Percentiles rank a stretch among this genome's conserved stretches.
phyloP scores from a whole-genome alignment of 1,284 basidiomycete genomes.

The Irpex sp. region DNA sequence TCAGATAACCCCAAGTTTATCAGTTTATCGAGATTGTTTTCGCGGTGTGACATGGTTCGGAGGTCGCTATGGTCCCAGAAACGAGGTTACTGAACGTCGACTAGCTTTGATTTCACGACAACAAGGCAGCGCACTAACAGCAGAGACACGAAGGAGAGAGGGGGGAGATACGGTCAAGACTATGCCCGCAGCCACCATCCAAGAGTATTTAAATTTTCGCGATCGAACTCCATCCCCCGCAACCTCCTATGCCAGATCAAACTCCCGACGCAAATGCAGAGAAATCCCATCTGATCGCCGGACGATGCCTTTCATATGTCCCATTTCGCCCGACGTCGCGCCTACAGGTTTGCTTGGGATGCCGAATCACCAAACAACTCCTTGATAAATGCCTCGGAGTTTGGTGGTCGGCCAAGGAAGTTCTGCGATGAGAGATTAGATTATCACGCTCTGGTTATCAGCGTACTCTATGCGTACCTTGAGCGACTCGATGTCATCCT shows the following conservation, averaged over 20 bases:
- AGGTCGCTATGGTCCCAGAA: not conserved
- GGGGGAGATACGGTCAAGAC: not conserved
- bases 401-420: constrained; percentile 76
- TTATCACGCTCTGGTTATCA: not conserved
- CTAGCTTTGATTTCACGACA: not conserved
- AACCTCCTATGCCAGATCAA: not conserved
- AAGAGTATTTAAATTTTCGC: not conserved
- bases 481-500: constrained; percentile 56
- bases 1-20: constrained; percentile 3
- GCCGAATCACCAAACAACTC: constrained; percentile 47
- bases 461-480: constrained; percentile 32
- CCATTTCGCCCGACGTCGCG: not conserved
- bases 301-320: not conserved
- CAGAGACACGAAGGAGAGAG: not conserved
- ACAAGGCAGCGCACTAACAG: not conserved
- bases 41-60: not conserved
- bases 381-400: constrained; percentile 73
- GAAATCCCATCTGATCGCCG: not conserved
- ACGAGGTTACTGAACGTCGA: constrained; percentile 1
- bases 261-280: not conserved
- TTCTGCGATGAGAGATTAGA: constrained; percentile 31
- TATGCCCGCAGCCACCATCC: not conserved
- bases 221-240: not conserved
- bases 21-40: not conserved
- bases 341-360: not conserved